Evolutionary conservation across 2,329 filamentous ascomycete genomes (phyloP), one percentile per base, ranked within the genome.

Genomic region (Fusarium buharicum): DNA sequence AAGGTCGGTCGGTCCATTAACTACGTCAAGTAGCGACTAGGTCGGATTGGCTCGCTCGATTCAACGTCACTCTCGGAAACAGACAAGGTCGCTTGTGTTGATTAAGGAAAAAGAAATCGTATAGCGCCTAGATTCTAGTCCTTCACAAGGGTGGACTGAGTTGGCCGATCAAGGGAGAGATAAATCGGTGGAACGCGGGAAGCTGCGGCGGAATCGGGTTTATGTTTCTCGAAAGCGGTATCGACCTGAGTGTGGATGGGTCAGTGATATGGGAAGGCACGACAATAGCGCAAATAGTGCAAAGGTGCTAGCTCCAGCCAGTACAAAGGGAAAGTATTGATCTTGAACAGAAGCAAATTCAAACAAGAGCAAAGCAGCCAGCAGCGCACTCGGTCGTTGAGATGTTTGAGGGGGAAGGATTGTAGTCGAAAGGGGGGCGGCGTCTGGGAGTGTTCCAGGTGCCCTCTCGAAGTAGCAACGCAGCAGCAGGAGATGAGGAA

Each of bases 1-100:
- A 59, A 47, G 51, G 50, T 58, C 50, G 64, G 59, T 49, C 56
- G 62, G 67, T 74, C 73, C 72, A 75, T 74, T 55, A 72, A 74
- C 65, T 59, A 58, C 43, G 44, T 44, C 38, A 38, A 48, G 33
- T 46, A 48, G 39, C 44, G 38, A 43, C 37, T 38, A 55, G 12
- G 34, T 60, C 48, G 24, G 48, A 48, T 55, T 38, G 50, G 53
- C 55, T 66, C 46, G 55, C 45, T 62, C 48, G 44, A 59, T 66
- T 45, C 27, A 52, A 60, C 37, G 55, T 60, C 55, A 61, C 50
- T 50, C 41, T 48, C 20, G 14, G 43, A 48, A 48, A 41, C 40
- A 20, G 39, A 55, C 27, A 9, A 33, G 39, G 40, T 55, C 43
- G 27, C 30, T 27, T 50, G 31, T 47, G 38, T 34, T 44, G 39